Evolutionary conservation across 129 eudicot genomes (phyloP), one percentile per base, ranked within the genome.

Genomic region (Escallonia herrerae): DNA sequence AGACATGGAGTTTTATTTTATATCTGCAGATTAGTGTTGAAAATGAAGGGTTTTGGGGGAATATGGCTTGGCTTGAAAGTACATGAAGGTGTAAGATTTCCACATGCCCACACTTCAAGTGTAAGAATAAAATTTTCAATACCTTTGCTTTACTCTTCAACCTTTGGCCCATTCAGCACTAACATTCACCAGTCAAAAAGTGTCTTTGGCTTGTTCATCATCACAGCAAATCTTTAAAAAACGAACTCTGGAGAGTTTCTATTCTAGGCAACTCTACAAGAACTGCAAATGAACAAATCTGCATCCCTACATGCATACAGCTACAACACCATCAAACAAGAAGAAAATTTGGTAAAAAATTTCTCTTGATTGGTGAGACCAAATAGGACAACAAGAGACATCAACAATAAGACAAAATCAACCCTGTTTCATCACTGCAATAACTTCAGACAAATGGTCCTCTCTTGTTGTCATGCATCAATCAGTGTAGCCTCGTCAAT

Each of bases 131-230:
- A 40, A 53, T 71, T 75, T 75, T 77, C 37, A 62, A 83, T 51
- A 60, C 69, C 76, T 80, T 89, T 81, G 95, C 99, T 94, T 94
- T 83, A 90, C 97, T 89, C 99, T 74, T 94, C 81, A 93, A 77
- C 79, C 72, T 75, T 42, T 50, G 53, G 58, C 13, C 70, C 66
- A 68, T 3, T 53, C 54, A 37, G 56, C 70, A 73, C 72, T 61
- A 50, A 55, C 42, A 71, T 51, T 22, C 66, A 72, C 69, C 49
- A 74, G 64, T 57, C 80, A 63, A 76, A 64, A 74, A 59, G 76
- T 68, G 67, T 58, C 53, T 43, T 38, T 51, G 72, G 74, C 74
- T 60, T 75, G n/a, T 72, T 22, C 33, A 22, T 10, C 64, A 15
- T 50, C 37, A 13, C 58, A 69, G 45, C 45, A 58, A 63, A 62